These are phyloP conservation scores for Sordariomycetes sp. DNA, from an alignment of 2,329 filamentous ascomycete genomes.

Conservation along the genomic window DNA sequence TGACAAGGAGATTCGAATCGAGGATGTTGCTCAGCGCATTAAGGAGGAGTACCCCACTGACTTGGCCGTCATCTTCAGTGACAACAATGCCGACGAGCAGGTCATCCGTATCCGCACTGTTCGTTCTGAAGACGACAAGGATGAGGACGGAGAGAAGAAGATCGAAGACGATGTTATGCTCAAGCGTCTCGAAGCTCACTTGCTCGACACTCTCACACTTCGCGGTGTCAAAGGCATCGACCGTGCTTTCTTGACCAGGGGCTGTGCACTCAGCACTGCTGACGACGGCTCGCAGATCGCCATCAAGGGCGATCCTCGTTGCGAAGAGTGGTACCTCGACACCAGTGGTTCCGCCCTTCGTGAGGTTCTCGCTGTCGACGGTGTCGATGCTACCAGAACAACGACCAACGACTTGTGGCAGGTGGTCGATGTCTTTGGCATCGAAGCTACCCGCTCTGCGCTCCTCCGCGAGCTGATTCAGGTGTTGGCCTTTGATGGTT, in stretches of 20 bases:
- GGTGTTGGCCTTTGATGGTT: conserved; percentile 96
- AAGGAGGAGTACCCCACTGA: conserved; percentile 81
- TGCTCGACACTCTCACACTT: conserved; percentile 83
- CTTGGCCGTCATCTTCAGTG: conserved; percentile 89
- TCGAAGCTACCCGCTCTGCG: conserved; percentile 83
- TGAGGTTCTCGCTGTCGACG: conserved; percentile 75
- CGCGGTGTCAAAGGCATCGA: conserved; percentile 86
- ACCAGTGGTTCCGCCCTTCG: conserved; percentile 84
- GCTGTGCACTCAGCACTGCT: conserved; percentile 56
- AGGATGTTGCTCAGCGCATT: conserved; percentile 83
- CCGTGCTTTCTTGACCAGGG: conserved; percentile 85
- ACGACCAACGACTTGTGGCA: conserved; percentile 96
- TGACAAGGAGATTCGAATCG: conserved; percentile 85
- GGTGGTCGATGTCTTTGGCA: conserved; percentile 89
- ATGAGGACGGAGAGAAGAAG: conserved; percentile 50
- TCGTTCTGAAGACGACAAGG: conserved; percentile 58
- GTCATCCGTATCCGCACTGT: conserved; percentile 88
- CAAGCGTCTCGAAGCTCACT: conserved; percentile 83
- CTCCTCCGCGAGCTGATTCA: conserved; percentile 82
- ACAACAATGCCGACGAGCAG: conserved; percentile 94
- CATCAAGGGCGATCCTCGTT: conserved; percentile 63
- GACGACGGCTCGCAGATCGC: conserved; percentile 66
- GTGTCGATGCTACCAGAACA: conserved; percentile 77
- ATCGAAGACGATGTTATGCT: conserved; percentile 87
- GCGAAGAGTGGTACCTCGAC: conserved; percentile 92